Conservation (phyloP, 2,329 filamentous ascomycete species). For the Aspergillus candidus region DNA sequence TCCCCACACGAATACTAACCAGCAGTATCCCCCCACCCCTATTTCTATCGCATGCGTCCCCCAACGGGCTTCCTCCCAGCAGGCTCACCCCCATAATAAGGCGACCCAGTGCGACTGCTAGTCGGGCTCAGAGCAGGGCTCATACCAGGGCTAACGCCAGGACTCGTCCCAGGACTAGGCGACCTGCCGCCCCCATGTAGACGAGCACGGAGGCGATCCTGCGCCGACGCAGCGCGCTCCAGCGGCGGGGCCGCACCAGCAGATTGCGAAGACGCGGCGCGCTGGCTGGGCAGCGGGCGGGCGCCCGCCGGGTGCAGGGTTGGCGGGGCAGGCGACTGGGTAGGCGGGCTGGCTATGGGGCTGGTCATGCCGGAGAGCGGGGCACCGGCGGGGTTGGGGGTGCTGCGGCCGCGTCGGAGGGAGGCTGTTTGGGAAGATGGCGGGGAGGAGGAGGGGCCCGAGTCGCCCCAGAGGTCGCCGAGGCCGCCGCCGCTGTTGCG, state of each 20-base stretch:
- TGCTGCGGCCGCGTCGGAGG: conserved; percentile 30
- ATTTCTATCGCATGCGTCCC: conserved; percentile 11
- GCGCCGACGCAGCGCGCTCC: conserved; percentile 47
- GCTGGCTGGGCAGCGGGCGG: conserved; percentile 64
- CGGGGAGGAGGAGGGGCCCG: conserved; percentile 25
- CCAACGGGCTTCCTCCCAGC: conserved; percentile 30
- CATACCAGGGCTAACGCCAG: not conserved
- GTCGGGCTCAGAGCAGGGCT: not conserved
- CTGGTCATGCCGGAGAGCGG: conserved; percentile 18
- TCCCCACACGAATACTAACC: conserved; percentile 6
- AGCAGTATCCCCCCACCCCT: conserved; percentile 6
- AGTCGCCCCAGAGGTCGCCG: conserved; percentile 55
- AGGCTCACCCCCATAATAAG: conserved; percentile 21
- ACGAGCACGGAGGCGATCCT: conserved; percentile 75
- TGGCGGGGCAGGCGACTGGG: conserved; percentile 21
- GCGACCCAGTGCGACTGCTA: conserved; percentile 10
- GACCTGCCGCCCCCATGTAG: conserved; percentile 54
- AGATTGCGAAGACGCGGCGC: conserved; percentile 67
- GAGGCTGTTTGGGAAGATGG: conserved; percentile 32
- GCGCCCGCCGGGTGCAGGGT: conserved; percentile 31
- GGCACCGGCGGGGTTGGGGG: conserved; percentile 17
- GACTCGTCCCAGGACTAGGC: conserved; percentile 25
- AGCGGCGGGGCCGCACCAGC: conserved; percentile 15
- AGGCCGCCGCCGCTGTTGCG: conserved; percentile 39
- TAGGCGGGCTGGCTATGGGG: conserved; percentile 19